Evolutionary conservation across 1,284 basidiomycete genomes (phyloP).

Genomic region (Boletus sp.): DNA sequence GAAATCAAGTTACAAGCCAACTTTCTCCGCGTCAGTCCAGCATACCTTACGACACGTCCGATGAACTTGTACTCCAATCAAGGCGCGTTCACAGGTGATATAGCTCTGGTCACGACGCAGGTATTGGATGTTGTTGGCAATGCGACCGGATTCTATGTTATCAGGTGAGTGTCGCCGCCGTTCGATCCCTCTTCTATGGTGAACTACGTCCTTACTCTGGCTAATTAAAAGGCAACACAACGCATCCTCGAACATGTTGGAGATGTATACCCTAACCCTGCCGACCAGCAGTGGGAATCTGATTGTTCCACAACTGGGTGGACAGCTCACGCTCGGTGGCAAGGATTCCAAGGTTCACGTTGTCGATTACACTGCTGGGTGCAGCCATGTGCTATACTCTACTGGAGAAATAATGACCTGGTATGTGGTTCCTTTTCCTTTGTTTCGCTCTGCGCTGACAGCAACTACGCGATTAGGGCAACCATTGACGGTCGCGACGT

Average conservation of each 20-base stretch:
- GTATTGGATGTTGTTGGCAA: conserved; percentile 44
- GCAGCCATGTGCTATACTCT: conserved; percentile 43
- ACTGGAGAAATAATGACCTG: conserved; percentile 50
- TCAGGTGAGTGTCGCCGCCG: conserved; percentile 33
- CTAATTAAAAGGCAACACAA: conserved; percentile 16
- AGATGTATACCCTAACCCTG: conserved; percentile 32
- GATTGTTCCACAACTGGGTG: conserved; percentile 40
- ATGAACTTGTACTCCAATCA: conserved; percentile 38
- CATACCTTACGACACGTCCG: conserved; percentile 44
- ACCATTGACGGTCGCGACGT: conserved; percentile 46
- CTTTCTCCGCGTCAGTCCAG: conserved; percentile 44
- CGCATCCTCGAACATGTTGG: conserved; percentile 9
- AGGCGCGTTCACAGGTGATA: conserved; percentile 44
- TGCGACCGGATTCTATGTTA: conserved; percentile 44
- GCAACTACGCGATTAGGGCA: conserved; percentile 33
- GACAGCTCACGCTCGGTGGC: conserved; percentile 39
- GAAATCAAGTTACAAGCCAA: conserved; percentile 48
- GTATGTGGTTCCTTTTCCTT: conserved; percentile 22
- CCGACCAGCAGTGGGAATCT: conserved; percentile 43
- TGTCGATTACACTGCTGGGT: conserved; percentile 46
- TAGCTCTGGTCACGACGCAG: conserved; percentile 44
- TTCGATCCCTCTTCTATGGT: neutral
- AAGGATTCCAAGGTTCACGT: conserved; percentile 51
- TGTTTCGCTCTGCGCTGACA: neutral
- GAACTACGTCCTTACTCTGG: conserved; percentile 1